Evolutionary conservation across 176 grass and related monocot genomes (phyloP).

Genomic region (Leersia perrieri): DNA sequence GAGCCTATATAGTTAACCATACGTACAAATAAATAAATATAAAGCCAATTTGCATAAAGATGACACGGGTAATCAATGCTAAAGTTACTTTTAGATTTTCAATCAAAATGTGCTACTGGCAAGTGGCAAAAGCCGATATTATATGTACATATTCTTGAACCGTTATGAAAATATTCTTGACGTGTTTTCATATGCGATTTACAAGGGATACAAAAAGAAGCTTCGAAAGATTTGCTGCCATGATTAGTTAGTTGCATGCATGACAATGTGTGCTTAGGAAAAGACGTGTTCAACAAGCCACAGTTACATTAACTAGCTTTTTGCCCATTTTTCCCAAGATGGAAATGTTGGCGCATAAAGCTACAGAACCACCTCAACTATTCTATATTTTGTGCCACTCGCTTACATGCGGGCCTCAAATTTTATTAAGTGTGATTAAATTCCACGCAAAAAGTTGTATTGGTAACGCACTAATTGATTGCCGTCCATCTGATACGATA

Average conservation of each 20-base stretch:
- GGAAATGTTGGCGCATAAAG: background rate
- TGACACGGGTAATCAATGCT: conserved; percentile 3
- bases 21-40: conserved; percentile 22
- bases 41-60: conserved; percentile 4
- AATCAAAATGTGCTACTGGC: conserved; percentile 30
- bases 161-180: conserved; percentile 34
- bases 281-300: conserved; percentile 24
- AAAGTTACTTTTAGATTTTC: conserved; percentile 22
- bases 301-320: background rate
- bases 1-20: conserved; percentile 3
- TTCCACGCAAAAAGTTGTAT: background rate
- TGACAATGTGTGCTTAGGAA: conserved; percentile 7
- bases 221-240: conserved; percentile 32
- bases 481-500: background rate
- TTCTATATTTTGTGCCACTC: background rate
- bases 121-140: conserved; percentile 38
- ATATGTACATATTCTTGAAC: conserved; percentile 32
- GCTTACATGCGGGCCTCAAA: background rate
- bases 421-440: background rate
- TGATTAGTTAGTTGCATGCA: conserved; percentile 15
- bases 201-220: conserved; percentile 33
- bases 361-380: background rate
- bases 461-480: background rate
- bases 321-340: conserved; percentile 13
- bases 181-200: conserved; percentile 13